These are phyloP conservation scores for Plasmodium relictum DNA, from an alignment of 169 alveolate species.

Conservation along the genomic window DNA sequence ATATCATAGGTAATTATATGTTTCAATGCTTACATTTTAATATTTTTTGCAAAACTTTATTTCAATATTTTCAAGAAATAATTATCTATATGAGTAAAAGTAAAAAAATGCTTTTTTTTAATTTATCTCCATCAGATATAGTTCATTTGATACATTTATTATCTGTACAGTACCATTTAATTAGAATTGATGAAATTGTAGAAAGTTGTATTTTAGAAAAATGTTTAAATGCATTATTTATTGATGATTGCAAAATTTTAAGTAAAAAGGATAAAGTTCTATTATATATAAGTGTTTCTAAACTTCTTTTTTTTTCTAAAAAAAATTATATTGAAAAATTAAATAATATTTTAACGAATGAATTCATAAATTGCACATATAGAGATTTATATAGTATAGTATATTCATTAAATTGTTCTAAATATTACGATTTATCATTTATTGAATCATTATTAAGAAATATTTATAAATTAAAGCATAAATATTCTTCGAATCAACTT, in stretches of 20 bases:
- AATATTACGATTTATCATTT: slow-evolving; percentile 37
- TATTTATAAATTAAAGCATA: slow-evolving; percentile 55
- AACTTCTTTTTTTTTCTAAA: slow-evolving; percentile 23
- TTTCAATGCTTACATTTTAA: slow-evolving; percentile 30
- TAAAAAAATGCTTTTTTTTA: not conserved
- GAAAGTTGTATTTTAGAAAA: slow-evolving; percentile 12
- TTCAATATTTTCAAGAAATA: slow-evolving; percentile 6
- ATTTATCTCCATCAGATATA: slow-evolving; percentile 12
- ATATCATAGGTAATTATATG: slow-evolving; percentile 40
- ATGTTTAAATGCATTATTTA: slow-evolving; percentile 7
- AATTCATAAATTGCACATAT: slow-evolving; percentile 51
- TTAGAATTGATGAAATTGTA: not conserved
- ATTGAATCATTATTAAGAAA: slow-evolving; percentile 53
- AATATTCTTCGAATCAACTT: slow-evolving; percentile 19
- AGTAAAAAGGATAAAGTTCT: slow-evolving; percentile 40
- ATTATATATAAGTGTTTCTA: slow-evolving; percentile 49
- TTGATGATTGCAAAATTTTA: slow-evolving; percentile 40
- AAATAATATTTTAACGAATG: slow-evolving; percentile 15
- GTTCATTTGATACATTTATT: slow-evolving; percentile 26
- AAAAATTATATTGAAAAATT: slow-evolving; percentile 33
- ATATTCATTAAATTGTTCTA: slow-evolving; percentile 40
- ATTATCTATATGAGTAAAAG: not conserved
- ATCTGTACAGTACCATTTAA: slow-evolving; percentile 10
- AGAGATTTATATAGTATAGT: slow-evolving; percentile 52
- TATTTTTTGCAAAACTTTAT: slow-evolving; percentile 45